Base-by-base conservation (phyloP, 2,329 filamentous ascomycete species). In the Calonectria pseudoturangicola region DNA sequence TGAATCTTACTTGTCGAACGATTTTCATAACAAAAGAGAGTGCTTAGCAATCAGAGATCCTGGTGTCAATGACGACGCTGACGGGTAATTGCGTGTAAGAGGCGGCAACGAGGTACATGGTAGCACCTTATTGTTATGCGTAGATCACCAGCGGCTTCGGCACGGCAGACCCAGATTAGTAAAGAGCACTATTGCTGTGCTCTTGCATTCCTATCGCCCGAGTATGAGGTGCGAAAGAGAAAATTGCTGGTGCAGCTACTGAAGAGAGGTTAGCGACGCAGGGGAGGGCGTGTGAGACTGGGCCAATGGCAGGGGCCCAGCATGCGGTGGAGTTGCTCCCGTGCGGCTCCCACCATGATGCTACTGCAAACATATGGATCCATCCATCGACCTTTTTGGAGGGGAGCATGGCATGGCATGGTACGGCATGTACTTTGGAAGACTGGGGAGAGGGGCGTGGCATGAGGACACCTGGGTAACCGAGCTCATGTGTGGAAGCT, bases 341-440 rank as follows among this genome's bases (percentile, higher is more conserved):
- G 43, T 70, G 68, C 54, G 63, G 69, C 63, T 71, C 69, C 54
- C 45, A 67, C 69, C 45, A n/a, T 45, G 62, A 63, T 67, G 56
- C 48, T 54, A 60, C 62, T 60, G 68, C 68, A 60, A 58, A 60
- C 60, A 50, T 58, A 70, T 43, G 62, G 62, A 71, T 48, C 69
- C 69, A 54, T 68, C 48, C 36, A 54, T 66, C 36, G 30, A 15
- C 41, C 27, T 67, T 39, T 16, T 41, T 36, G 33, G 27, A 18
- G 41, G 68, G 27, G 18, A 50, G 51, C 39, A 45, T 45, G 58
- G 25, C 36, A 45, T 43, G 58, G 36, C 28, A 62, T 62, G 58
- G 39, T 45, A 27, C 27, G 58, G 36, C 36, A 62, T 62, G 58
- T 27, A 45, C 58, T 45, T 28, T 62, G 39, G 7, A 45, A 21